Conservation (phyloP, 352 stramenopile genomes). For the Pythium biforme region DNA sequence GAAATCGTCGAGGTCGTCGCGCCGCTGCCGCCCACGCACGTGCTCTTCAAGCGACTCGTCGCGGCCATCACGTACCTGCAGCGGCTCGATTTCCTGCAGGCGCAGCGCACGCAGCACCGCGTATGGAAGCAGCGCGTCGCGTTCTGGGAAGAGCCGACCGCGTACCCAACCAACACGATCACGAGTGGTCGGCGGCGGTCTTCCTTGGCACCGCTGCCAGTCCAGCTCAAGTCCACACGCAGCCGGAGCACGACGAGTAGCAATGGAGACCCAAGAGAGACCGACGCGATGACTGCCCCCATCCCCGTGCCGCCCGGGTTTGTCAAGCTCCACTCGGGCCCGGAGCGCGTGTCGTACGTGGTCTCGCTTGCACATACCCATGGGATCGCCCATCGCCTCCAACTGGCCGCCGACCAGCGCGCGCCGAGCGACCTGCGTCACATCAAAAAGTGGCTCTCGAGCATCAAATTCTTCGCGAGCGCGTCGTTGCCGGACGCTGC, state of each 20-base stretch:
- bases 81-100: conserved; percentile 50
- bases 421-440: conserved; percentile 44
- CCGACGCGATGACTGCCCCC: neutral
- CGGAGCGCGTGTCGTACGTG: conserved; percentile 36
- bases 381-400: conserved; percentile 37
- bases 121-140: conserved; percentile 46
- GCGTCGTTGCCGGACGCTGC: conserved; percentile 47
- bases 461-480: conserved; percentile 68
- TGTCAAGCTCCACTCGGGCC: conserved; percentile 39
- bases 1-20: conserved; percentile 62
- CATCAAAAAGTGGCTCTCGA: conserved; percentile 64
- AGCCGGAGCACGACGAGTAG: neutral
- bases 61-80: conserved; percentile 61
- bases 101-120: conserved; percentile 35
- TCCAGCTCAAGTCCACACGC: neutral
- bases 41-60: conserved; percentile 59
- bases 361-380: conserved; percentile 36
- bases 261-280: too few relatives aligned
- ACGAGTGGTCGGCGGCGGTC: neutral
- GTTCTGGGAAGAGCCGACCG: conserved; percentile 40
- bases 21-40: conserved; percentile 44
- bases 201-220: neutral
- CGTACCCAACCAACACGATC: neutral
- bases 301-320: conserved; percentile 28
- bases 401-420: conserved; percentile 36